phyloP scores from a whole-genome alignment of 2,329 filamentous ascomycete genomes.

The Metarhizium sp. region DNA sequence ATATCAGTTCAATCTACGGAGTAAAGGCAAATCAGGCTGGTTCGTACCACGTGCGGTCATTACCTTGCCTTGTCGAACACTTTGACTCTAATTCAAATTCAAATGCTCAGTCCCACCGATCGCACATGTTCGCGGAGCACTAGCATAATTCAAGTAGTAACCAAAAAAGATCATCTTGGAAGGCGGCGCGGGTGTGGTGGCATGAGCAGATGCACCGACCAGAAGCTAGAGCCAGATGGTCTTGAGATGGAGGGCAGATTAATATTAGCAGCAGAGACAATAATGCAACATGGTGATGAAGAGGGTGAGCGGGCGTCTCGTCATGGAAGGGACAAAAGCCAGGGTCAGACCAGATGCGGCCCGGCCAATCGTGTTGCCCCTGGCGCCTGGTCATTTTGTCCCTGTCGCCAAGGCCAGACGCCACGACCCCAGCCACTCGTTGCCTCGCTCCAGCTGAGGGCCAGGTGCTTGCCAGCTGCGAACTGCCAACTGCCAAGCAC shows the following conservation, averaged over 20 bases:
- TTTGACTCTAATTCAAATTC: too few species aligned
- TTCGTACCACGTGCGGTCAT: too few species aligned
- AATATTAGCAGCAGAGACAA: background rate
- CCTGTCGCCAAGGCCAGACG: background rate
- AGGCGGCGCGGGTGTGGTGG: background rate
- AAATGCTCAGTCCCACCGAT: too few species aligned
- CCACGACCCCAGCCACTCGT: background rate
- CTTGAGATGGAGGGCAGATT: background rate
- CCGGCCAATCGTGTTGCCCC: conserved; percentile 1
- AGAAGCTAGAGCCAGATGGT: background rate
- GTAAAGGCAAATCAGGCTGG: too few species aligned
- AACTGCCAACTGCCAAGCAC: background rate
- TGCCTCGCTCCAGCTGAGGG: background rate
- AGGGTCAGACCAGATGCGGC: background rate
- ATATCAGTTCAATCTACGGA: too few species aligned
- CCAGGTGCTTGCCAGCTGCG: background rate
- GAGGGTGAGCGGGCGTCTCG: background rate
- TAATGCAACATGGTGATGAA: background rate
- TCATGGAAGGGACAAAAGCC: background rate
- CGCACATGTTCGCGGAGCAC: too few species aligned
- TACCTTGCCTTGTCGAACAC: too few species aligned
- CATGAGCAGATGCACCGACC: background rate
- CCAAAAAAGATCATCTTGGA: too few species aligned
- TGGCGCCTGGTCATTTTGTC: background rate
- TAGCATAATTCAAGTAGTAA: too few species aligned